Evolutionary conservation across 768 basidiomycete species (phyloP), one percentile per base, ranked within the genome.

Genomic region (Mrakia gelida): DNA sequence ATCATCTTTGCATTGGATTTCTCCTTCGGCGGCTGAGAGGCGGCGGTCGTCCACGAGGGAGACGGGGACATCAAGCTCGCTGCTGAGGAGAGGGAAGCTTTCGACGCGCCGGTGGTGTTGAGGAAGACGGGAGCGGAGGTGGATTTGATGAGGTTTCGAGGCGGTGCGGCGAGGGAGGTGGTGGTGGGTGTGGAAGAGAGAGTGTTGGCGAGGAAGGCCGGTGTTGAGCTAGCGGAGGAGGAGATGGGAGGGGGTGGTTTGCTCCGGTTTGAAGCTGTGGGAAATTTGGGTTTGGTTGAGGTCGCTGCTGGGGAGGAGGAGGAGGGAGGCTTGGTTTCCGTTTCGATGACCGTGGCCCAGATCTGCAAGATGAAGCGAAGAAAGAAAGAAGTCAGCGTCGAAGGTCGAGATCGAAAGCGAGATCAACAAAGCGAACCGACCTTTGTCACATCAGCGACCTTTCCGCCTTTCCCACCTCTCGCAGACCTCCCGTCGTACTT

Each of bases 341-440:
- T 15, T 2, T 67, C 65, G 65, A 67, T 67, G 65, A 67, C 65
- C 6, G 67, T 70, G 26, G 67, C 67, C 67, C 67, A 70, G 38
- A 70, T 70, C 63, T 65, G 63, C 4, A 1, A 7, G 26, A 52
- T 28, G 10, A n/a, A 30, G 32, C 63, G 30, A n/a, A 62, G 61
- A 34, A 34, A 38, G 28, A 21, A 38, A 5, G 8, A 15, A 7
- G 9, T 65, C 63, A 65, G 63, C 32, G 8, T 65, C 30, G 63
- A 2, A 38, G 7, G 16, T 45, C 11, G 18, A 21, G 18, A 21
- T 2, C n/a, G 11, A 18, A 54, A 54, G 54, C 32, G 34, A 8
- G 9, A 65, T 1, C 9, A 13, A 38, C 30, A 30, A 11, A 34
- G 1, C 13, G 13, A 38, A 65, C 63, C 9, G 15, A 65, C 63